A percentile compares a stretch with the other conserved stretches of the same genome.
phyloP scores from a whole-genome alignment of 768 basidiomycete species.

The Calocera viscosa region DNA sequence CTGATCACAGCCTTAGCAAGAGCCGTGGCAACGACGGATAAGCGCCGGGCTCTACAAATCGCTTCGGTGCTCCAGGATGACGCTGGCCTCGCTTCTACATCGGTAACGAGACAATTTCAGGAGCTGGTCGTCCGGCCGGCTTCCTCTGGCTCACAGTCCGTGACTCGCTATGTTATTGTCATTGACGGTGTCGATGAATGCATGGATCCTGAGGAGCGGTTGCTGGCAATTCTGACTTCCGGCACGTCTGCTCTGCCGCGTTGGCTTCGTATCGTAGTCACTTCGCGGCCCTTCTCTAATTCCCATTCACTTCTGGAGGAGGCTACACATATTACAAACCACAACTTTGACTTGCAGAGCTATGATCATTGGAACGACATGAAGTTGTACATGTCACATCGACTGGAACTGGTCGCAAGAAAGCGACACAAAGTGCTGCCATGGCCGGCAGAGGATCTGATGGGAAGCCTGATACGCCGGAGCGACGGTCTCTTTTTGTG shows the following conservation, averaged over 20 bases:
- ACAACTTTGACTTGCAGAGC: neutral
- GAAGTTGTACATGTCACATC: neutral
- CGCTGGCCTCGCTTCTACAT: conserved; percentile 22
- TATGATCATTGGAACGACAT: neutral
- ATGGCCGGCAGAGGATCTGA: neutral
- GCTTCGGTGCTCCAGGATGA: conserved; percentile 23
- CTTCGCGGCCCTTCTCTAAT: conserved; percentile 10
- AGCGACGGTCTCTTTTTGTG: neutral
- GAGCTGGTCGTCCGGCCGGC: conserved; percentile 11
- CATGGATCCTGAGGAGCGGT: neutral
- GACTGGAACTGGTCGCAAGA: neutral
- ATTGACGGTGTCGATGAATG: neutral
- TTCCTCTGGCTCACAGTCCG: neutral
- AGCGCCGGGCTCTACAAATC: conserved; percentile 20
- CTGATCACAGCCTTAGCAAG: neutral
- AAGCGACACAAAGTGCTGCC: neutral
- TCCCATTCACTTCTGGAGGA: neutral
- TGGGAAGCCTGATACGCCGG: neutral
- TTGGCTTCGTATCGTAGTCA: neutral
- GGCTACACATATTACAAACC: neutral
- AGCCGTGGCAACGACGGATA: neutral
- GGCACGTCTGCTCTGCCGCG: neutral
- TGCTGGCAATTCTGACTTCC: neutral
- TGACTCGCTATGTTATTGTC: neutral
- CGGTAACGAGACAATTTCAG: conserved; percentile 11